These are phyloP conservation scores for Athelia psychrophila DNA, from an alignment of 1,284 basidiomycete species.

Conservation along the genomic window DNA sequence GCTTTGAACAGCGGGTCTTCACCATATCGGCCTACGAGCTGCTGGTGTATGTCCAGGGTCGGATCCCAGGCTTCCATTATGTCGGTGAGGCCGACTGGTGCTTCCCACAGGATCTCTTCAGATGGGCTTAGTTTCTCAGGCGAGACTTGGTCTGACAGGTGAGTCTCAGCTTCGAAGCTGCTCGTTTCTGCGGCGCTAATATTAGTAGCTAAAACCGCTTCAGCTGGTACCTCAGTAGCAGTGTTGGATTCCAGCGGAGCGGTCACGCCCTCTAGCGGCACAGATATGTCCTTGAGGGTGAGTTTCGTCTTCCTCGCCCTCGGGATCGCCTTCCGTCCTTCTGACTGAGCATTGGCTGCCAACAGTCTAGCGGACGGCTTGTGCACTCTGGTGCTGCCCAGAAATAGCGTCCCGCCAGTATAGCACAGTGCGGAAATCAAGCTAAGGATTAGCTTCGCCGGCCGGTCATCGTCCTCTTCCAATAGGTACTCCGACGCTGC, in stretches of 20 bases:
- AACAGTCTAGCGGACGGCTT: too few relatives aligned
- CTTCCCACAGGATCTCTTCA: neutral
- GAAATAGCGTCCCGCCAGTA: neutral
- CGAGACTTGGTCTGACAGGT: too few relatives aligned
- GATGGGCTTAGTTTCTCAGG: too few relatives aligned
- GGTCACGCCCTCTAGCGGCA: conserved; percentile 7
- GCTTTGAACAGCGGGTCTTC: conserved; percentile 9
- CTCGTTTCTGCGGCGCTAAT: too few relatives aligned
- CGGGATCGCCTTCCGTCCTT: too few relatives aligned
- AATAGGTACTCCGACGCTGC: conserved; percentile 20
- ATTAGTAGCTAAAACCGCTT: too few relatives aligned
- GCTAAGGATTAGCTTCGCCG: neutral
- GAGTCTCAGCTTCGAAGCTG: too few relatives aligned
- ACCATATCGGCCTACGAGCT: conserved; percentile 2
- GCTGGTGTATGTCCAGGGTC: neutral
- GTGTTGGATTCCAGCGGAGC: too few relatives aligned
- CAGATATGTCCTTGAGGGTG: conserved; percentile 9
- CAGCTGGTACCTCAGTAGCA: too few relatives aligned
- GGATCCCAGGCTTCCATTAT: neutral
- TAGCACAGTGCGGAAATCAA: neutral
- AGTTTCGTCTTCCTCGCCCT: neutral
- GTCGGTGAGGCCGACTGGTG: neutral
- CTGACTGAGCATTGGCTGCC: too few relatives aligned
- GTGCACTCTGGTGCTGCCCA: neutral
- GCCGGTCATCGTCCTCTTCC: conserved; percentile 1